Evolutionary conservation across 306 rosid species (phyloP), one percentile per base, ranked within the genome.

Genomic region (Luffa acutangula): DNA sequence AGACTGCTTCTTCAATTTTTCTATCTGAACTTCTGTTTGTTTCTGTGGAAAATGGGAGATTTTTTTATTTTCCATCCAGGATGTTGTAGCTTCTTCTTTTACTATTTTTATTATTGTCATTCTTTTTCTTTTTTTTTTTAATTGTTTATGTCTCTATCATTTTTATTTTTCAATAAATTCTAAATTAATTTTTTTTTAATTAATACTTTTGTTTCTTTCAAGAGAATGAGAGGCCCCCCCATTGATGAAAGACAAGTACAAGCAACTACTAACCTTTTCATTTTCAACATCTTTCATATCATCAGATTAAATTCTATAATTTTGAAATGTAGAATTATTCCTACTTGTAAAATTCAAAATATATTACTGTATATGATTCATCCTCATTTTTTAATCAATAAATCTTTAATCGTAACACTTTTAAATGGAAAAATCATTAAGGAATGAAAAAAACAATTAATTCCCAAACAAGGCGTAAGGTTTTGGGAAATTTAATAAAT

Each of bases 11-110:
- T 76, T 58, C 80, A 21, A 33, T 51, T 74, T 51, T 74, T 74
- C 63, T 74, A 52, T 36, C 33, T 52, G 33, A 49, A 74, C 78
- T 74, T 70, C 48, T 34, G 78, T 74, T 73, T 73, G 77, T 73
- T 73, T 48, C 59, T 13, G 10, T 73, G 77, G 45, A 73, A 48
- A 73, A 48, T 73, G 59, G 7, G 21, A 73, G 43, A 73, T 73
- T 74, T 74, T 49, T 72, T 25, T 25, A 25, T 25, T 25, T 25
- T 25, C 31, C 43, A 72, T 72, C 77, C 77, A 48, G 77, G 56
- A 25, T 72, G 58, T 48, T 72, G 58, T 48, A 72, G 77, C 76
- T 71, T 71, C 76, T 46, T 34, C 18, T 31, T 25, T 60, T 31
- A 60, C 31, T 60, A 60, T 60, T 21, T 10, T 58, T 21, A 58